Conservation (phyloP, 805 yeast species). For the Starmerella stigmatis region DNA sequence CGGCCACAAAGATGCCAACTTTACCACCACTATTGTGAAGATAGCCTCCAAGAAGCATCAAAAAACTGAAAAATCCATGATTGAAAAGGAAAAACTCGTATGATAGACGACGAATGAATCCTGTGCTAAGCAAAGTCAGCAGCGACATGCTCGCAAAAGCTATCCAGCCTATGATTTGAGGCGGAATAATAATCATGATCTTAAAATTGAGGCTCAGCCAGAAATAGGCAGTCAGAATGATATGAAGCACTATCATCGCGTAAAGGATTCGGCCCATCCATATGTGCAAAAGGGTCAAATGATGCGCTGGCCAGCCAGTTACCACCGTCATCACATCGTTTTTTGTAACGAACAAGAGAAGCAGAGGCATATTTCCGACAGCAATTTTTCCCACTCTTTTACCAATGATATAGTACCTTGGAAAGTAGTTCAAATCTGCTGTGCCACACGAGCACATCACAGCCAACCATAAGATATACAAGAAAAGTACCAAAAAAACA, state of each 20-base stretch:
- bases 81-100: conserved; percentile 4
- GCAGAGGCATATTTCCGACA: background rate
- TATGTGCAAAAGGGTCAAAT: background rate
- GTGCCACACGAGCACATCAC: conserved; percentile 1
- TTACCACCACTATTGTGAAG: conserved; percentile 1
- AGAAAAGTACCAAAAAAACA: background rate
- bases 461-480: background rate
- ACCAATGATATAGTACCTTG: background rate
- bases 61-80: background rate
- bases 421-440: background rate
- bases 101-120: background rate
- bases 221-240: background rate
- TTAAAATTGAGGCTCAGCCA: background rate
- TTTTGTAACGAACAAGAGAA: background rate
- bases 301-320: conserved; percentile 6
- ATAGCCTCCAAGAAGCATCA: background rate
- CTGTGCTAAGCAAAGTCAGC: background rate
- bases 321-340: background rate
- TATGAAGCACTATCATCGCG: background rate
- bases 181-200: conserved; percentile 3
- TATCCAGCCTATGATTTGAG: conserved; percentile 3
- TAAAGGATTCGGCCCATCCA: conserved; percentile 3
- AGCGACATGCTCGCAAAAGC: background rate
- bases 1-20: background rate
- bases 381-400: conserved; percentile 1